Conservation (phyloP, 805 yeast genomes). For the Yarrowia osloensis region DNA sequence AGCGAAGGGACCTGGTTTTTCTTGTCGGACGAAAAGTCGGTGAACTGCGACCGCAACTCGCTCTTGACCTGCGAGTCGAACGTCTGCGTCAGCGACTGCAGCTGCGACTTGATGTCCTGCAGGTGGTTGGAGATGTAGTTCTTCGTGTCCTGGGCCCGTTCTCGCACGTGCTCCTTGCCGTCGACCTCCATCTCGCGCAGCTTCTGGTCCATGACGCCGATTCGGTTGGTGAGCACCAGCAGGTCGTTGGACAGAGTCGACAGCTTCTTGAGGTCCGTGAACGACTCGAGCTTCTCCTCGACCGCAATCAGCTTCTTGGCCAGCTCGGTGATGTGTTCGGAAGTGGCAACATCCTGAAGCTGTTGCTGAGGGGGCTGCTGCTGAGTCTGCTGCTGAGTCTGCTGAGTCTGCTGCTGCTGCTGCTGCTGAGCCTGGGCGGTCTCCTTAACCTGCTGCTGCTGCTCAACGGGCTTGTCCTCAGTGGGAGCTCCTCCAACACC, state of each 20-base stretch:
- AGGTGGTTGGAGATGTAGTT: slow-evolving; percentile 4
- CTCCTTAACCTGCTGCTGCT: slow-evolving; percentile 18
- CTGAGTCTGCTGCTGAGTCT: slow-evolving; percentile 22
- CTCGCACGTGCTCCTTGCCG: slow-evolving; percentile 4
- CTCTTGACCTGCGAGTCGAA: background rate
- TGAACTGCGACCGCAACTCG: slow-evolving; percentile 4
- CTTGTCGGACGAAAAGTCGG: slow-evolving; percentile 12
- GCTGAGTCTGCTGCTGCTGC: slow-evolving; percentile 13
- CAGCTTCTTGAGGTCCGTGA: slow-evolving; percentile 17
- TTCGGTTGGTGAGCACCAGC: background rate
- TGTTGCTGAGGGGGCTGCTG: background rate
- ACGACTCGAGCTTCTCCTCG: slow-evolving; percentile 15
- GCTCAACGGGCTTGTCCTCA: background rate
- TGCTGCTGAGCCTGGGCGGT: too few relatives aligned
- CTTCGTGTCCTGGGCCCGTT: slow-evolving; percentile 18
- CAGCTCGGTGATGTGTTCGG: background rate
- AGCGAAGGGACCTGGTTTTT: slow-evolving; percentile 1
- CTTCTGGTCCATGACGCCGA: slow-evolving; percentile 12
- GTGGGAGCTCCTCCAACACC: background rate
- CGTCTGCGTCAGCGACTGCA: background rate
- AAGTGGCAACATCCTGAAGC: background rate
- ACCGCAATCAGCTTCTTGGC: slow-evolving; percentile 2
- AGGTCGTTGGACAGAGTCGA: background rate
- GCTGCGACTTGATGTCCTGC: slow-evolving; percentile 3
- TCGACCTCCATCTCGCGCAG: slow-evolving; percentile 9